Base-by-base conservation (phyloP, 345 rosid genomes). In the Trapa bicornis region DNA sequence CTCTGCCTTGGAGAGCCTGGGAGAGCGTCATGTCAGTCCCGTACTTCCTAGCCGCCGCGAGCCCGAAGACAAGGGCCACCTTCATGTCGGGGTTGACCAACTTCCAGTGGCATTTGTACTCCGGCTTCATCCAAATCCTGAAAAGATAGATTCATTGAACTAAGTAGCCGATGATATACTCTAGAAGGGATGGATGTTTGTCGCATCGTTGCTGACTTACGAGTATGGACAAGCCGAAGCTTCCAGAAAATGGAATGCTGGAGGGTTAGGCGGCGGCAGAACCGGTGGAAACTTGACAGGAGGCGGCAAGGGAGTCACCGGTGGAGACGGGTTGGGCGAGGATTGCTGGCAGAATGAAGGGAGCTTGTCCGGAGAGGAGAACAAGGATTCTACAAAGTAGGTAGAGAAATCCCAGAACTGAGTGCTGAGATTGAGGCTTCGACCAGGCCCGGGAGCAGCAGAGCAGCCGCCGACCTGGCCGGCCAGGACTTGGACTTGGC, bases 91-190 rank as follows among this genome's bases (percentile, higher is more conserved):
- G 98, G 50, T 80, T 75, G 69, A 93, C 68, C 43, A 33, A 81
- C 72, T 81, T 88, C 98, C 98, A 90, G 77, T 85, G 82, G 75
- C 97, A 93, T 72, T 74, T 87, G 80, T 90, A 78, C 67, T 87
- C 85, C 14, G 88, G 76, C 84, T 64, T 83, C 17, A 67, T 76
- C 98, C 97, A 88, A 41, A 75, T 75, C 86, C 94, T 90, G 77
- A 14, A 1, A 62, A 35, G 16, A 32, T 61, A 62, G 38, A n/a
- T 37, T 42, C 47, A 45, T 4, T 48, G 33, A 8, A 22, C 29
- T n/a, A 54, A 0, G 33, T 50, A 22, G 29, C 29, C 29, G 29
- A 5, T 37, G 35, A 8, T 8, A 13, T 22, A 65, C 12, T 42
- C 32, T 38, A 13, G 0, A 42, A 5, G 35, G 32, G 39, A 64